A percentile compares a stretch with the other conserved stretches of the same genome.
These are phyloP conservation scores for Trichophyton equinum DNA, from an alignment of 2,329 filamentous ascomycete genomes.

Conservation along the genomic window DNA sequence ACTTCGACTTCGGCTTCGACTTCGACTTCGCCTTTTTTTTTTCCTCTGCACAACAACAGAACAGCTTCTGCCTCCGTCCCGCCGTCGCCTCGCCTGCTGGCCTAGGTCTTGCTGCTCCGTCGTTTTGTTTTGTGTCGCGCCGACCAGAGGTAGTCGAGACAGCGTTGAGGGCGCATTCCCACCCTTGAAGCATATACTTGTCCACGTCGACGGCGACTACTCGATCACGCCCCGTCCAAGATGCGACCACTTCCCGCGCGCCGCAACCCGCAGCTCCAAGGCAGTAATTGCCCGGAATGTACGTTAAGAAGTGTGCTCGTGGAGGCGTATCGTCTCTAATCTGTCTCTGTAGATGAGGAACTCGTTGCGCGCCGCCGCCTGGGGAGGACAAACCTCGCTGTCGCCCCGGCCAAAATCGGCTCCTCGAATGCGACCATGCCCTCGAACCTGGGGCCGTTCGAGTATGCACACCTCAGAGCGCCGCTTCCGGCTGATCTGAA, in stretches of 20 bases:
- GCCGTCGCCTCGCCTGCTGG: neutral
- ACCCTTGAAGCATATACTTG: neutral
- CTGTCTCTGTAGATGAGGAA: conserved; percentile 46
- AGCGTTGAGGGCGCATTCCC: neutral
- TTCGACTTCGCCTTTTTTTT: neutral
- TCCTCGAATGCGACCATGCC: conserved; percentile 59
- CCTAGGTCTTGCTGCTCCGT: neutral
- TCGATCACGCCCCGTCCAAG: conserved; percentile 15
- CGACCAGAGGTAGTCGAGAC: neutral
- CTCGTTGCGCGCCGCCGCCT: conserved; percentile 75
- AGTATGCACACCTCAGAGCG: conserved; percentile 90
- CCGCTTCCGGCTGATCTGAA: conserved; percentile 82
- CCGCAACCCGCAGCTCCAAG: conserved; percentile 35
- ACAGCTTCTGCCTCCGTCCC: neutral
- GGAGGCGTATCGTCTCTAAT: neutral
- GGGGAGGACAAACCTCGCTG: conserved; percentile 79
- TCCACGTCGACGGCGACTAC: neutral
- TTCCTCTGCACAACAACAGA: neutral
- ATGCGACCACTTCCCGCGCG: conserved; percentile 36
- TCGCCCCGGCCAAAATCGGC: conserved; percentile 64
- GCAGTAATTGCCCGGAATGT: conserved; percentile 34
- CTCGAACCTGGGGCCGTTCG: conserved; percentile 68
- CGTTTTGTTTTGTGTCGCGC: no score
- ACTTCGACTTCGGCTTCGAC: no score
- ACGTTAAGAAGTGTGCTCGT: conserved; percentile 19